Conservation (phyloP, 495 filamentous ascomycete species). For the Talaromyces stipitatus region DNA sequence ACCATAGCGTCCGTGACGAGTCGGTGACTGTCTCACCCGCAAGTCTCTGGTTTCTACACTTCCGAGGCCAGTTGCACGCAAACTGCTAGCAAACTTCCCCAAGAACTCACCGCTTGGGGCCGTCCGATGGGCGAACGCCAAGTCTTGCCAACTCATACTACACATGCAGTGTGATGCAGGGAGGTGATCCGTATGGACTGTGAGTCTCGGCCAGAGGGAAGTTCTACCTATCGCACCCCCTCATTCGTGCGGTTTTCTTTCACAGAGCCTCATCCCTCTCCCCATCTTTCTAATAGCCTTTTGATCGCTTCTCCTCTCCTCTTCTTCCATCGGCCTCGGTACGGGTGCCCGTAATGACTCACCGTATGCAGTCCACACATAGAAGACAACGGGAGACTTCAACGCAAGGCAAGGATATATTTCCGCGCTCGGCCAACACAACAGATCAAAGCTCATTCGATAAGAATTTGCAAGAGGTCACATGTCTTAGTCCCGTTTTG, state of each 20-base stretch:
- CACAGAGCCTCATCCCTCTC: background rate
- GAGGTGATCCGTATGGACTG: background rate
- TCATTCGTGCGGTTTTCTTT: background rate
- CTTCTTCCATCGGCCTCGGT: background rate
- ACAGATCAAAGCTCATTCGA: background rate
- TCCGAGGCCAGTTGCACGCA: background rate
- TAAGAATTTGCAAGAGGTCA: background rate
- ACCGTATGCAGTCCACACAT: background rate
- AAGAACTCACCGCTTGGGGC: background rate
- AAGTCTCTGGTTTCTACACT: background rate
- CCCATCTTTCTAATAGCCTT: too few relatives aligned
- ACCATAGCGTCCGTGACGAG: background rate
- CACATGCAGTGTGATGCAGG: background rate
- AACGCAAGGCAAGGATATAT: background rate
- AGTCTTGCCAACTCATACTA: constrained; percentile 3
- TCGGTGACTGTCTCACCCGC: background rate
- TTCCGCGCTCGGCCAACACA: background rate
- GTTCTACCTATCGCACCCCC: too few relatives aligned
- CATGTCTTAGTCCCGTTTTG: background rate
- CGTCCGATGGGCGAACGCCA: background rate
- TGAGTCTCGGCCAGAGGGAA: background rate
- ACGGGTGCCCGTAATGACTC: background rate
- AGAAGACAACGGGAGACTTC: too few relatives aligned
- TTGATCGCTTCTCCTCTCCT: too few relatives aligned
- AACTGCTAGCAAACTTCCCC: background rate